Evolutionary conservation across 306 rosid genomes (phyloP).

Genomic region (Urtica urens): DNA sequence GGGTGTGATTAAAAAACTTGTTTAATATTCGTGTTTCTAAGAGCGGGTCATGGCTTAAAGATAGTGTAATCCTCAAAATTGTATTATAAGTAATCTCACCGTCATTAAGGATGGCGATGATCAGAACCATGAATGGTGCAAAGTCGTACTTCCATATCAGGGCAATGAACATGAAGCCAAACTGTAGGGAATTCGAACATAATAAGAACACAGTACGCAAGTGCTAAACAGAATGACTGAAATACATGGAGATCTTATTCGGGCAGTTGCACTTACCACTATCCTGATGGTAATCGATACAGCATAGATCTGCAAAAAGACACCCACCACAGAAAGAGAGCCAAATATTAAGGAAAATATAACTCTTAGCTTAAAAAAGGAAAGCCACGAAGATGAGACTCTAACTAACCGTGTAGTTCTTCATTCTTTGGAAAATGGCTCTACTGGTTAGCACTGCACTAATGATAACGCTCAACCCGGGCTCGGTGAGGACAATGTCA

Average conservation of each 20-base stretch:
- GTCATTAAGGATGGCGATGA: conserved; percentile 87
- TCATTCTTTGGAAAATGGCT: conserved; percentile 98
- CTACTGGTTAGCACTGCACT: conserved; percentile 98
- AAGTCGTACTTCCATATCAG: conserved; percentile 94
- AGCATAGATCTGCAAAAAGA: conserved; percentile 72
- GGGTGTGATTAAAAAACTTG: conserved; percentile 6
- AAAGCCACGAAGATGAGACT: too few relatives aligned
- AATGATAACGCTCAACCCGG: conserved; percentile 90
- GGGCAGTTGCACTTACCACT: conserved; percentile 55
- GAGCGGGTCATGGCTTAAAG: not conserved
- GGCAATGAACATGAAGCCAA: conserved; percentile 92
- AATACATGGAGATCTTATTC: too few relatives aligned
- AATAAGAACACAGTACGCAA: conserved; percentile 8
- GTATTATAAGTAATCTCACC: conserved; percentile 35
- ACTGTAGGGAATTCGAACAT: conserved; percentile 40
- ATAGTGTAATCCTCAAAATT: not conserved
- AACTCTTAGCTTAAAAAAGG: too few relatives aligned
- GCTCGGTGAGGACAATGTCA: conserved; percentile 96
- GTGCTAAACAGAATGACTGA: too few relatives aligned
- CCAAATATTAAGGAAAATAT: not conserved
- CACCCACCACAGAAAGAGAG: not conserved
- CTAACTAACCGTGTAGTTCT: conserved; percentile 86
- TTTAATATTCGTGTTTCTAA: conserved; percentile 9
- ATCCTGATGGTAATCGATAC: conserved; percentile 98
- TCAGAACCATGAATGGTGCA: conserved; percentile 96